Base-by-base conservation (phyloP, 1,284 basidiomycete genomes). In the Puccinia hordei region DNA sequence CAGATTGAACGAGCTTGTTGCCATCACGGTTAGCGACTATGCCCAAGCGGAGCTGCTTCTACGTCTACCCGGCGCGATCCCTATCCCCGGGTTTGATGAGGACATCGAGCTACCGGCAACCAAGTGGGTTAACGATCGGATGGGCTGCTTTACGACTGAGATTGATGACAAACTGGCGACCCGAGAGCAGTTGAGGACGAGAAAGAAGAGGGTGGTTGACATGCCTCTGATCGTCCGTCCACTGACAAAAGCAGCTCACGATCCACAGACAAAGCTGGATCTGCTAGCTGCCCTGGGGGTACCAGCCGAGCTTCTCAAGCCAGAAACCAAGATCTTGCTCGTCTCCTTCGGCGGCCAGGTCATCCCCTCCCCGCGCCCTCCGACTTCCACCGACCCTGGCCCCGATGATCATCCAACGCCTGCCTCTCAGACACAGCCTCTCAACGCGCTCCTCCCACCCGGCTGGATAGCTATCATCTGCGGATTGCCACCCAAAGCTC, bases 281-380 rank as follows among this genome's bases (percentile, higher is more conserved):
- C 84, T 92, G 41, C 87, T 92, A 4, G 83, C 85, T 1, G 88
- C 88, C 1, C 88, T 92, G 59, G 91, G 90, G 41, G 86, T 93
- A 0, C 90, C 91, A 0, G 72, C 81, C 4, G 82, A 88, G 24
- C 85, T 89, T 8, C 89, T 90, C 72, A 87, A 89, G 80, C 72
- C 27, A 19, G 73, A 73, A 27, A 71, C 73, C 27, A 84, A 83
- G 83, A 89, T 93, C 63, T 87, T 92, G 33, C 86, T 92, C 41
- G 91, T 93, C 15, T 92, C 91, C 1, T 93, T 93, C 83, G 92
- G 92, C 6, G 92, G 92, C 0, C 92, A 92, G 83, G 87, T 90
- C 19, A 90, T 92, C 84, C 89, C 89, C 73, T 88, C 88, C 46
- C 91, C 91, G 3, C 68, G 82, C 10, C 68, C 69, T n/a, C 24